phyloP scores from a whole-genome alignment of 2,329 filamentous ascomycete species.

The Allantophomopsis lycopodina region DNA sequence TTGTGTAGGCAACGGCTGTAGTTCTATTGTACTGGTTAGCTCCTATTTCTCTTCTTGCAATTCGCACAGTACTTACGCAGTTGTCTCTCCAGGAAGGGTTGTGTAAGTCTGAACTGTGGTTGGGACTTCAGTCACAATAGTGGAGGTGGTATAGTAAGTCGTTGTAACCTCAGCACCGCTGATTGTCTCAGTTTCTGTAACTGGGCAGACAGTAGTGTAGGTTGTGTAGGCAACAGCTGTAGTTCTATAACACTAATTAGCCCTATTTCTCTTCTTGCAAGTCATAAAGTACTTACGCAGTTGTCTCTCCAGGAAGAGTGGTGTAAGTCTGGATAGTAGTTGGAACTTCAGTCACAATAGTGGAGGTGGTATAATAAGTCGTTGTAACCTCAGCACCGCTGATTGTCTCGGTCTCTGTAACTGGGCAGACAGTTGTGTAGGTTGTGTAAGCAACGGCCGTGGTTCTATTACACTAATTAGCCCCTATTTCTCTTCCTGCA shows the following conservation, averaged over 20 bases:
- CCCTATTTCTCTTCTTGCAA: too few relatives aligned
- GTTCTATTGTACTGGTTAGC: background rate
- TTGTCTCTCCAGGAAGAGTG: slow-evolving; percentile 4
- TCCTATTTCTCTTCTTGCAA: too few relatives aligned
- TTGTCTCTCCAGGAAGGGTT: too few relatives aligned
- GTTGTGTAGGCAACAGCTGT: slow-evolving; percentile 4
- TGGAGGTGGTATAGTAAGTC: slow-evolving; percentile 1
- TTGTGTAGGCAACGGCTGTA: background rate
- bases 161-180: background rate
- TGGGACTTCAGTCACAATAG: slow-evolving; percentile 9
- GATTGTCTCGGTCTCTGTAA: slow-evolving; percentile 29
- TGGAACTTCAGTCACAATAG: slow-evolving; percentile 6
- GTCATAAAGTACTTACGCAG: background rate
- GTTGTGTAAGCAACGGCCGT: slow-evolving; percentile 2
- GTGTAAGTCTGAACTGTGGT: slow-evolving; percentile 20
- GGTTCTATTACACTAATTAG: background rate
- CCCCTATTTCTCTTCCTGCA: too few relatives aligned
- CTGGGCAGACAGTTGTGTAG: slow-evolving; percentile 17
- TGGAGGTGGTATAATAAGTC: slow-evolving; percentile 12
- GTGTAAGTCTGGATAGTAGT: background rate
- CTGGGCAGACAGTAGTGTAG: slow-evolving; percentile 3
- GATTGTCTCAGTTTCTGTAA: slow-evolving; percentile 1
- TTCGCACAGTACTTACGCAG: too few relatives aligned
- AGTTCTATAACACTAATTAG: background rate
- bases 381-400: slow-evolving; percentile 24